A percentile compares a stretch with the other conserved stretches of the same genome.
Evolutionary conservation across 495 filamentous ascomycete species (phyloP).

Genomic region (Penicillium longicatenatum): DNA sequence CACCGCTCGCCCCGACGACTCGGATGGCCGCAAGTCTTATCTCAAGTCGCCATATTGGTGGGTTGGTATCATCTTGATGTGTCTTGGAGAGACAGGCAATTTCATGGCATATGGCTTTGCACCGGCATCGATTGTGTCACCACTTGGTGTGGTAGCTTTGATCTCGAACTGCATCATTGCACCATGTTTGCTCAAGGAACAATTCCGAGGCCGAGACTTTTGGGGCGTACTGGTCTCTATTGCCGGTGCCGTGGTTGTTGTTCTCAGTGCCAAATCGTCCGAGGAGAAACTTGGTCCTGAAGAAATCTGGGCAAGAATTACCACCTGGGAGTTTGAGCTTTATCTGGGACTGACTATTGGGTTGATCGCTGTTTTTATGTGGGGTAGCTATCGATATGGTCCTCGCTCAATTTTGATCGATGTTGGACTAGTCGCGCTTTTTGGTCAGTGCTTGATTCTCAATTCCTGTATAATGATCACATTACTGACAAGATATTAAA

Average conservation of each 20-base stretch:
- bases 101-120: constrained; percentile 98
- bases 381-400: constrained; percentile 80
- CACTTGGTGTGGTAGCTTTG: constrained; percentile 89
- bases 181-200: constrained; percentile 87
- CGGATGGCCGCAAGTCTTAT: constrained; percentile 60
- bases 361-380: constrained; percentile 75
- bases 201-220: constrained; percentile 81
- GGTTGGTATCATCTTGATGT: constrained; percentile 88
- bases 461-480: neutral
- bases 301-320: constrained; percentile 88
- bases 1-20: constrained; percentile 39
- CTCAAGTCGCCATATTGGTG: constrained; percentile 95
- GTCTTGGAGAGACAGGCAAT: constrained; percentile 90
- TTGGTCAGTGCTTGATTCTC: constrained; percentile 60
- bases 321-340: constrained; percentile 84
- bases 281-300: constrained; percentile 90
- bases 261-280: constrained; percentile 85
- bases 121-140: constrained; percentile 97
- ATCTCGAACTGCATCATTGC: constrained; percentile 97
- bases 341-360: constrained; percentile 77
- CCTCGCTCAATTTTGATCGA: constrained; percentile 87
- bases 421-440: constrained; percentile 87
- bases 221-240: constrained; percentile 85
- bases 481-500: constrained; percentile 40
- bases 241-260: constrained; percentile 86